Evolutionary conservation across 257 asterid species (phyloP).

Genomic region (Petrea volubilis): DNA sequence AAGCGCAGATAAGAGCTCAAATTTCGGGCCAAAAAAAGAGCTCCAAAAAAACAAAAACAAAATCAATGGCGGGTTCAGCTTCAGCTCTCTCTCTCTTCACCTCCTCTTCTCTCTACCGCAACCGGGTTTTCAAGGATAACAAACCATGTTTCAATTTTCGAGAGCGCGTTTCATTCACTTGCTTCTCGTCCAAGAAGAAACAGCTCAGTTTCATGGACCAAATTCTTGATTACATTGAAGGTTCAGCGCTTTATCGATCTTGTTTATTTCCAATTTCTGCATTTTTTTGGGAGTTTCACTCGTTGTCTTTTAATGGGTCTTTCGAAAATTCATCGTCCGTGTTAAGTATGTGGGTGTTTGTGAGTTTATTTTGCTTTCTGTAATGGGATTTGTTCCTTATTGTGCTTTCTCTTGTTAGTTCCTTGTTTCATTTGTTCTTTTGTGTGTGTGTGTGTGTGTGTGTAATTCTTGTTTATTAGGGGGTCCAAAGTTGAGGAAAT

Average conservation of each 20-base stretch:
- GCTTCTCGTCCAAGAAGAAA: constrained; percentile 82
- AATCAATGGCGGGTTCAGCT: constrained; percentile 49
- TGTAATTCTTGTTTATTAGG: constrained; percentile 42
- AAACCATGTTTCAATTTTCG: constrained; percentile 23
- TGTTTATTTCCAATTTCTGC: not conserved
- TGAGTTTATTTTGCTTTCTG: not conserved
- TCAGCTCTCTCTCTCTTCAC: constrained; percentile 34
- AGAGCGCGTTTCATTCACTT: constrained; percentile 46
- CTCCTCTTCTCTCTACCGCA: constrained; percentile 28
- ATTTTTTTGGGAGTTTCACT: not conserved
- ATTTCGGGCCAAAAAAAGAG: constrained; percentile 5
- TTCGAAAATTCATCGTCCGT: not conserved
- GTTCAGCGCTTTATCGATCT: constrained; percentile 26
- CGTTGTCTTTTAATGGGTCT: not conserved
- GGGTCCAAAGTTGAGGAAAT: constrained; percentile 97
- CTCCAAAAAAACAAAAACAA: constrained; percentile 3
- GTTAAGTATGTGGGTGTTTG: not conserved
- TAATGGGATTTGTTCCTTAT: not conserved
- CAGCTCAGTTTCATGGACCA: constrained; percentile 80
- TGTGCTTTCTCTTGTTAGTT: not conserved
- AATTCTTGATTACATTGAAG: constrained; percentile 96
- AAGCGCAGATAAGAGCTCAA: constrained; percentile 34
- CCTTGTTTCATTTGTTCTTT: not conserved
- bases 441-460: not conserved
- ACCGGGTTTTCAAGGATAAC: constrained; percentile 23